Percentiles rank a stretch among this genome's conserved stretches.
These are phyloP conservation scores for Geotrichum europaeum DNA, from an alignment of 1,139 yeast genomes.

Conservation along the genomic window DNA sequence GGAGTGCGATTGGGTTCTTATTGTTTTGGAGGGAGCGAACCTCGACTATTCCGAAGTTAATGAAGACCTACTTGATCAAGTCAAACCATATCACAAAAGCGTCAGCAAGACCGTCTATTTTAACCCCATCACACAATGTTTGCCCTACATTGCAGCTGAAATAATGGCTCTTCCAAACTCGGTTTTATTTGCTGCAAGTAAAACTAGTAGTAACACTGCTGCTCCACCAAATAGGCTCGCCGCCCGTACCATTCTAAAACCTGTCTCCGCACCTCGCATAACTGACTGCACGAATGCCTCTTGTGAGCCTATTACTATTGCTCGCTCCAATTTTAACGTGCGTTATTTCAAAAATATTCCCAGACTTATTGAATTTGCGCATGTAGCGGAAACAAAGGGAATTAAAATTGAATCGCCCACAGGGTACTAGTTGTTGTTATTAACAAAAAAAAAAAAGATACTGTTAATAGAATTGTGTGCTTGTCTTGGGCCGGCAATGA, in stretches of 20 bases:
- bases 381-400: slow-evolving; percentile 7
- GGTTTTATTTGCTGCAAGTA: background rate
- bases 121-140: background rate
- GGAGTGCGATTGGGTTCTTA: background rate
- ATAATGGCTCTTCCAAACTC: background rate
- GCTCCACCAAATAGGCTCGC: background rate
- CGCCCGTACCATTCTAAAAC: slow-evolving; percentile 1
- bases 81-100: background rate
- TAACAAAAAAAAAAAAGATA: too few species aligned
- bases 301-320: background rate
- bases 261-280: slow-evolving; percentile 4
- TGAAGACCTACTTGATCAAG: background rate
- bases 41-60: background rate
- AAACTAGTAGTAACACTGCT: background rate
- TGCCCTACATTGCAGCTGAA: background rate
- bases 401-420: background rate
- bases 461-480: too few species aligned
- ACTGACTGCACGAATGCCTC: background rate
- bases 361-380: slow-evolving; percentile 12
- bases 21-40: background rate
- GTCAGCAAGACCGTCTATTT: background rate
- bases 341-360: slow-evolving; percentile 12
- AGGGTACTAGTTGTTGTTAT: background rate
- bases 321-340: background rate
- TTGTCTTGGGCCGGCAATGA: too few species aligned